Evolutionary conservation across 768 basidiomycete species (phyloP).

Genomic region (Macrolepiota albuminosa): DNA sequence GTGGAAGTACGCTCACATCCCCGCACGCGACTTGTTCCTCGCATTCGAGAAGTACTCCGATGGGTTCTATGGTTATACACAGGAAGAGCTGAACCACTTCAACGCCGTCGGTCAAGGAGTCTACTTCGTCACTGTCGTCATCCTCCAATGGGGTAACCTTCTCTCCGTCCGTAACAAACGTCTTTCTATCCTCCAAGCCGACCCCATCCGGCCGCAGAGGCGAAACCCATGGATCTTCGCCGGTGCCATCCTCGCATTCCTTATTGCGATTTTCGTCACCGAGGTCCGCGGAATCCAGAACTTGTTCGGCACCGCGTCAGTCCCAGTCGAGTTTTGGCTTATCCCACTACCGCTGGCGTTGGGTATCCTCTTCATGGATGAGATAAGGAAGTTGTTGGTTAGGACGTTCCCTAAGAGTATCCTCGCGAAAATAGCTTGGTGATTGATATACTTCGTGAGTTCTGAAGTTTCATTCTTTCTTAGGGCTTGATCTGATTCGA

Average conservation of each 20-base stretch:
- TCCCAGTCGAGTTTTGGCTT: conserved; percentile 45
- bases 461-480: neutral
- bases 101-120: conserved; percentile 39
- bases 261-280: conserved; percentile 37
- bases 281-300: conserved; percentile 38
- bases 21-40: conserved; percentile 34
- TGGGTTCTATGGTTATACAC: conserved; percentile 30
- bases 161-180: conserved; percentile 41
- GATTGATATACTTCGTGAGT: neutral
- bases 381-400: conserved; percentile 39
- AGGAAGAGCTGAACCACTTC: conserved; percentile 25
- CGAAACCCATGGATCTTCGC: conserved; percentile 30
- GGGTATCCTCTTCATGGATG: conserved; percentile 37
- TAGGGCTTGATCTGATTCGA: neutral
- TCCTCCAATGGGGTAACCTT: conserved; percentile 39
- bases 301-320: conserved; percentile 36
- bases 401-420: conserved; percentile 15
- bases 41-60: conserved; percentile 35
- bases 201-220: conserved; percentile 38
- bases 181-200: conserved; percentile 36
- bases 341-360: conserved; percentile 40
- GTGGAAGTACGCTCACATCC: conserved; percentile 29
- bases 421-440: conserved; percentile 15
- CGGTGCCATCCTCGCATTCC: conserved; percentile 20
- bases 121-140: conserved; percentile 34